Base-by-base conservation (phyloP, 805 yeast species). In the Grigorovia yakushimaensis region DNA sequence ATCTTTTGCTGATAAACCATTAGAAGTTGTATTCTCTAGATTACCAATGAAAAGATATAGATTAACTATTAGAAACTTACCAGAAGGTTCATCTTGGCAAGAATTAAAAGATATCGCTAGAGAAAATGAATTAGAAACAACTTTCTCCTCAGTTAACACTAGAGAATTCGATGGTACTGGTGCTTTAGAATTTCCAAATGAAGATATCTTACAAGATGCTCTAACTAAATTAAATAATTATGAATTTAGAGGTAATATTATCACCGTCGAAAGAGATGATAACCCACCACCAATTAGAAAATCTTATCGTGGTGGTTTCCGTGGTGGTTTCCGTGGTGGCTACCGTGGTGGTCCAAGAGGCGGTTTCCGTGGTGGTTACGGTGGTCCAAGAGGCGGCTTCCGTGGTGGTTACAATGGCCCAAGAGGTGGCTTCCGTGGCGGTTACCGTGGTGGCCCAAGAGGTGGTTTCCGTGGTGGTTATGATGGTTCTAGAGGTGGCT, bases 81-180 rank as follows among this genome's bases (percentile, higher is more conserved):
- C 89, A 57, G 84, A 81, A 56, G 81, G 81, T 52, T 74, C 85
- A 49, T 81, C 87, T 45, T 85, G 94, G 94, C 93, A 85, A 73
- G 91, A 84, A 60, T 76, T 85, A 62, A 85, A 88, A 73, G 98
- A 91, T 71, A 80, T 86, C 63, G 88, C 88, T 54, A 77, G 95
- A 64, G 88, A 84, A 51, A 83, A 79, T 67, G 79, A 76, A 52
- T 65, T 74, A 53, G 76, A 79, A 49, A 84, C 88, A 49, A 77
- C 82, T 33, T 84, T 82, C 54, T 64, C 74, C 45, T 68, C 70
- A 50, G 75, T 70, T 49, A 68, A 69, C 54, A 65, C 69, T 47
- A 67, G 73, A 61, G 75, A 71, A 50, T 68, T 68, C 47, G 70
- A 69, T 50, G 73, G 73, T 54, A 68, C 73, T 46, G 75, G 75